Percentiles rank a stretch among this genome's conserved stretches.
phyloP scores from a whole-genome alignment of 345 rosid species.

The Hevea brasiliensis region DNA sequence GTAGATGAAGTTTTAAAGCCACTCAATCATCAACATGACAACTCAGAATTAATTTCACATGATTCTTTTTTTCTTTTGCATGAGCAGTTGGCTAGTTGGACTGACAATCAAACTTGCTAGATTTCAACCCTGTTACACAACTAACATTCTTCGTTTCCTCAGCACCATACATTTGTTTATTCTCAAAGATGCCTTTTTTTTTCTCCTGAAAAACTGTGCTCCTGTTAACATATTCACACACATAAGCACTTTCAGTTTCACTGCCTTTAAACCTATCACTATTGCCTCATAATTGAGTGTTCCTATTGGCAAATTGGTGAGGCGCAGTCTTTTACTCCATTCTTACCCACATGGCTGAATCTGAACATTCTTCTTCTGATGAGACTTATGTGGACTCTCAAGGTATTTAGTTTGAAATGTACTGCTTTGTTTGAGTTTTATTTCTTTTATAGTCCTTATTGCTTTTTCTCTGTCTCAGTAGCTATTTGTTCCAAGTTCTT shows the following conservation, averaged over 20 bases:
- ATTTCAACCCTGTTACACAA: not conserved
- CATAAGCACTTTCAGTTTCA: not conserved
- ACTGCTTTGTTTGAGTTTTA: no score
- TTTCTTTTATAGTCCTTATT: not conserved
- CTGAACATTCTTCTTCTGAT: conserved; percentile 48
- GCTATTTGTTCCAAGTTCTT: not conserved
- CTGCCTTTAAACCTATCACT: not conserved
- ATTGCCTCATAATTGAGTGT: not conserved
- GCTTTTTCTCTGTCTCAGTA: not conserved
- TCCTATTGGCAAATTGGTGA: not conserved
- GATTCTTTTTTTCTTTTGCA: no score
- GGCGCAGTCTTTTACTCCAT: not conserved
- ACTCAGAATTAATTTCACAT: no score
- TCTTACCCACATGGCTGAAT: conserved; percentile 48
- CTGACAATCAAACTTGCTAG: conserved; percentile 3
- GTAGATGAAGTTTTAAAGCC: no score
- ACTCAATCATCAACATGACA: no score
- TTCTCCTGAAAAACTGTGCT: not conserved
- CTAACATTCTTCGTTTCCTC: conserved; percentile 13
- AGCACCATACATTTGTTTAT: conserved; percentile 3
- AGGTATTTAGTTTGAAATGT: conserved; percentile 28
- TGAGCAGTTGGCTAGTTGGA: not conserved
- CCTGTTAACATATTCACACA: not conserved
- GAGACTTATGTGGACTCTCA: conserved; percentile 31
- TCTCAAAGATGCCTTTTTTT: not conserved